Evolutionary conservation across 257 asterid genomes (phyloP).

Genomic region (Plantago elongata): DNA sequence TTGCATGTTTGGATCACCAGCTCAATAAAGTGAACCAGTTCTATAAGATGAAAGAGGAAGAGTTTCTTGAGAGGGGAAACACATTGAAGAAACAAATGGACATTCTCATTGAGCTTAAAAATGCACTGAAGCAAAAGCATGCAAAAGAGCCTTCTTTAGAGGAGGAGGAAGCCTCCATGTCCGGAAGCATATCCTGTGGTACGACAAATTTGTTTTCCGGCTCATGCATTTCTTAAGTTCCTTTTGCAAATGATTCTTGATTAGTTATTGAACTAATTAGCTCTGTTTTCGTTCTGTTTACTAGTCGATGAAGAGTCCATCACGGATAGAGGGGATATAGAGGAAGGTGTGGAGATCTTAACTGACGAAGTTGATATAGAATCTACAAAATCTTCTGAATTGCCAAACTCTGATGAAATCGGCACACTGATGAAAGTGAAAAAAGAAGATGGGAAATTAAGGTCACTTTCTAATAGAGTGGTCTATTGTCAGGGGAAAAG

Average conservation of each 20-base stretch:
- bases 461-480: conserved; percentile 39
- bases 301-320: conserved; percentile 56
- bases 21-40: conserved; percentile 90
- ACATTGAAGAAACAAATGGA: conserved; percentile 76
- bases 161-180: conserved; percentile 64
- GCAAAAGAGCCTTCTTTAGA: conserved; percentile 34
- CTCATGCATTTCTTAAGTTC: no score
- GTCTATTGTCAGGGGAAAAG: conserved; percentile 55
- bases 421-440: conserved; percentile 41
- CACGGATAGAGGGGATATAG: conserved; percentile 35
- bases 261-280: neutral
- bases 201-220: neutral
- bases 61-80: conserved; percentile 74
- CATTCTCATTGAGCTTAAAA: conserved; percentile 64
- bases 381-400: conserved; percentile 23
- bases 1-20: conserved; percentile 64
- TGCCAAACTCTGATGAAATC: conserved; percentile 36
- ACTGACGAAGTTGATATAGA: conserved; percentile 28
- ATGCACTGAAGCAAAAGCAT: conserved; percentile 34
- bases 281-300: conserved; percentile 4
- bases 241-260: no score
- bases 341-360: conserved; percentile 42
- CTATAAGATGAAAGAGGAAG: conserved; percentile 63
- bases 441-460: conserved; percentile 35
- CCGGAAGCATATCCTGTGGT: conserved; percentile 87